Base-by-base conservation (phyloP, 805 yeast species). In the Scheffersomyces ergatensis region DNA sequence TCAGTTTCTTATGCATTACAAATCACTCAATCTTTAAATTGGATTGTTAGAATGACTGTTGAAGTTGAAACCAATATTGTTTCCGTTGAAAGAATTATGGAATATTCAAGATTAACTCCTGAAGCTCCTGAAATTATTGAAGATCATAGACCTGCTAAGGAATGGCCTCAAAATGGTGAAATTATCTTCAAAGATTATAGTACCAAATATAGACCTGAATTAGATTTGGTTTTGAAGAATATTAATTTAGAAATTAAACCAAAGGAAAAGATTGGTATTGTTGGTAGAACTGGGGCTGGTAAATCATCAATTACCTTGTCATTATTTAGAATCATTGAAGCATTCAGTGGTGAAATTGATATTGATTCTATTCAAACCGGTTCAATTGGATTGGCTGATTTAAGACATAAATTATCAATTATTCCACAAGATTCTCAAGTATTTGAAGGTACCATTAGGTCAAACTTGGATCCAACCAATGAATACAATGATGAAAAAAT, bases 31-130 rank as follows among this genome's bases (percentile, higher is more conserved):
- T 77, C 96, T 0, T 76, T 93, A 64, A 92, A 89, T 63, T 92
- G 97, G 97, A 89, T 93, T 64, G 98, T 93, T 23, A 79, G 99
- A 67, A 92, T 90, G 98, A 88, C 97, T 0, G 99, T 93, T 33
- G 99, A 93, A 54, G 96, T 93, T 34, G 99, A 93, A 64, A 89
- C 97, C 11, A 92, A 89, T 63, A 90, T 93, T 67, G 99, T 93
- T 29, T 86, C 96, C 15, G 97, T 95, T 34, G 99, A 92, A 70
- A 82, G 99, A 67, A 82, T 92, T 39, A 74, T 87, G 63, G 99
- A 92, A 62, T 92, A 90, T 62, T 78, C 95, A 27, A 62, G 67
- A n/a, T 70, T 93, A 45, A 67, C 68, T 29, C 72, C 89, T n/a
- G 99, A 93, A 68, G 98, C 97, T 6, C 88, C 93, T 1, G 80